These are phyloP conservation scores for Pilaira anomala DNA, from an alignment of 192 early-diverging fungal species.

Conservation along the genomic window DNA sequence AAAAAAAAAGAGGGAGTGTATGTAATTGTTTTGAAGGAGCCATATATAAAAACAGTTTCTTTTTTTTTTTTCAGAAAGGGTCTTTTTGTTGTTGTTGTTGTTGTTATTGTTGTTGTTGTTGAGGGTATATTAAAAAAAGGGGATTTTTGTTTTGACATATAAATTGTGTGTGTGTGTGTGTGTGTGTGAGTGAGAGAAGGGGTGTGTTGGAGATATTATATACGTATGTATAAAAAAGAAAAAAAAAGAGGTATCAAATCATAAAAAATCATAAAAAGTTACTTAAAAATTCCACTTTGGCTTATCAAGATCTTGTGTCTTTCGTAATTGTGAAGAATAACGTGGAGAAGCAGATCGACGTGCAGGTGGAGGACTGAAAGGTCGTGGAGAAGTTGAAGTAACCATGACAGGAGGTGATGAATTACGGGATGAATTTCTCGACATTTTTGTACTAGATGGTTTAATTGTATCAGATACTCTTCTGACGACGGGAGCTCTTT, in stretches of 20 bases:
- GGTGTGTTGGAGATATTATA: background rate
- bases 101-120: no score
- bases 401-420: slow-evolving; percentile 9
- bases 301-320: slow-evolving; percentile 7
- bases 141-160: background rate
- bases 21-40: no score
- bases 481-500: background rate
- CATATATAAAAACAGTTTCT: no score
- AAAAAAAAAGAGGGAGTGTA: no score
- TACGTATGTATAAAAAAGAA: background rate
- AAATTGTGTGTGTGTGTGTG: background rate
- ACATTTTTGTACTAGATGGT: slow-evolving; percentile 11
- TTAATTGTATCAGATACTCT: slow-evolving; percentile 1
- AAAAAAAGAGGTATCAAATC: background rate
- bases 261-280: background rate
- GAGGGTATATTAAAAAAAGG: no score
- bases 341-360: background rate
- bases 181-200: background rate
- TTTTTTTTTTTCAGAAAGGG: no score
- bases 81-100: no score
- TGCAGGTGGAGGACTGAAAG: background rate
- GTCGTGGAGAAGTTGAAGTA: background rate
- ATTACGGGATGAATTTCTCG: slow-evolving; percentile 1
- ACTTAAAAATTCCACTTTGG: slow-evolving; percentile 22
- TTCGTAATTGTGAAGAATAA: slow-evolving; percentile 13